Conservation (phyloP, 2,329 filamentous ascomycete genomes). For the Sporothrix brunneoviolacea region DNA sequence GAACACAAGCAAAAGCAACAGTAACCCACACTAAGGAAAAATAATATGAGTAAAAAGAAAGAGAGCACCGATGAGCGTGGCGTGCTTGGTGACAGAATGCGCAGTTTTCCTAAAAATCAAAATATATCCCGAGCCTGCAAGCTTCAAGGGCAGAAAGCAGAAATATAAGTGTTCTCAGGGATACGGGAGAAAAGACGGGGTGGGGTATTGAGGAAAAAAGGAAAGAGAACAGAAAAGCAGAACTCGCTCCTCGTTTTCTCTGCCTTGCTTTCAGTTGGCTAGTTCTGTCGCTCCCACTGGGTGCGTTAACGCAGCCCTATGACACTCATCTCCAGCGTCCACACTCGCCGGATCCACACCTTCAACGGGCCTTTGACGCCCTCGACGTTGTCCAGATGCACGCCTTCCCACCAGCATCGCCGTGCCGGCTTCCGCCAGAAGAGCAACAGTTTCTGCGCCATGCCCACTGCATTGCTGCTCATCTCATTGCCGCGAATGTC, state of each 20-base stretch:
- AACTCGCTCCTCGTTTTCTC: not conserved
- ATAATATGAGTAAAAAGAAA: not conserved
- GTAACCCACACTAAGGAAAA: not conserved
- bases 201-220: not conserved
- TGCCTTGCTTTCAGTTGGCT: no score
- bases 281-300: no score
- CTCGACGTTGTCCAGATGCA: constrained; percentile 82
- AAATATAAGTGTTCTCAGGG: no score
- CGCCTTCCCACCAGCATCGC: constrained; percentile 98
- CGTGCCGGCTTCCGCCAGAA: constrained; percentile 98
- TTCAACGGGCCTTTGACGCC: constrained; percentile 89
- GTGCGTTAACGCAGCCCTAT: constrained; percentile 65
- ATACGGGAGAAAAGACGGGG: not conserved
- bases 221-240: not conserved
- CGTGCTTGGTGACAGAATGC: no score
- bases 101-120: no score
- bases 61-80: no score
- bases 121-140: no score
- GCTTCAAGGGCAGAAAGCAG: no score
- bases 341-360: constrained; percentile 96
- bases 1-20: not conserved
- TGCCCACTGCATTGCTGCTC: constrained; percentile 77
- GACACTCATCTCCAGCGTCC: constrained; percentile 97
- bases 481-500: constrained; percentile 78
- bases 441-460: constrained; percentile 94